Base-by-base conservation (phyloP, 352 stramenopile genomes). In the Phytopythium cucurbitacearum region DNA sequence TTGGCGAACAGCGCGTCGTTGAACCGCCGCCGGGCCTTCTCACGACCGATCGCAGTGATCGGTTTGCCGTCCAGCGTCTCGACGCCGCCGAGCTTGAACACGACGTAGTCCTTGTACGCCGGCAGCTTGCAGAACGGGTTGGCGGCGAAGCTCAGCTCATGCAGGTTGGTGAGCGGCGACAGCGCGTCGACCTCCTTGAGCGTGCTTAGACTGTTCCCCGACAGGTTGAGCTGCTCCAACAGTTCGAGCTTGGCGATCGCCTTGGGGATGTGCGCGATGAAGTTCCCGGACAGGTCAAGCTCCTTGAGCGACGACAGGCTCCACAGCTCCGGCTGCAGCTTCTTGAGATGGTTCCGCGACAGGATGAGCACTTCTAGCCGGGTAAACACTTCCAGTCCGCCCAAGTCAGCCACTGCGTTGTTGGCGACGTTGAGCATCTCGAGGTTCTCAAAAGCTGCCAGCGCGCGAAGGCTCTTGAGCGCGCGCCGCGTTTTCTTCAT, bases 221-320 rank as follows among this genome's bases (percentile, higher is more conserved):
- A 73, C 3, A 94, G 34, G 47, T 91, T 76, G 11, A 94, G 67
- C 8, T 43, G 59, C 63, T 92, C 76, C 9, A 94, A 47, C 34
- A 71, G 62, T 33, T 64, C 68, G 0, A 94, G 63, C 2, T 48
- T 48, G 0, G 60, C 58, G 48, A 94, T 81, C 7, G 59, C 64
- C 5, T 68, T 67, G 7, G 84, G 81, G 15, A 94, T 80, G 54
- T 92, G 81, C 10, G 64, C 69, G 28, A 94, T 87, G 44, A 89
- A 91, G 56, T 94, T 94, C 32, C 84, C 84, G 1, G 78, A 88
- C 8, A 94, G 39, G 51, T 94, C 79, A 40, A 92, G 55, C 10
- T 71, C 59, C 6, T 58, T 69, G 8, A 92, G 60, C 4, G 53
- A 53, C 13, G 59, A 62, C 5, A 90, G 65, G 12, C 57, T 48